Conservation (phyloP, 257 asterid species). For the Haberlea rhodopensis region DNA sequence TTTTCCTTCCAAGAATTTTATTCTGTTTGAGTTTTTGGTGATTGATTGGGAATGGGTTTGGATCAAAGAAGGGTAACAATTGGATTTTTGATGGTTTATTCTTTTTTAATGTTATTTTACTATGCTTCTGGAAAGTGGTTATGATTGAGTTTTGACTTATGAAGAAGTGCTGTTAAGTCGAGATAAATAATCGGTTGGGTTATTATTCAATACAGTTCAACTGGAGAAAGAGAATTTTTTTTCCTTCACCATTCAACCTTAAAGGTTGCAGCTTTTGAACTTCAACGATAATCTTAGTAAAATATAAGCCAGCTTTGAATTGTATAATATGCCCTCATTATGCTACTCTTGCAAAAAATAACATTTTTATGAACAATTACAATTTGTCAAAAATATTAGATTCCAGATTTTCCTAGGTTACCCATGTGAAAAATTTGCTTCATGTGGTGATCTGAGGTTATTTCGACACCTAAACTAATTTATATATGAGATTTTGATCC, state of each 20-base stretch:
- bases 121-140: neutral
- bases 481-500: constrained; percentile 1
- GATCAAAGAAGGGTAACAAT: neutral
- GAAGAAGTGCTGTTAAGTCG: constrained; percentile 25
- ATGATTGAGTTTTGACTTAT: constrained; percentile 20
- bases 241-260: neutral
- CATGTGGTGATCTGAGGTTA: neutral
- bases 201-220: constrained; percentile 22
- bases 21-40: neutral
- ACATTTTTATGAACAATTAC: neutral
- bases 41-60: neutral
- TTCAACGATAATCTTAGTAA: constrained; percentile 1
- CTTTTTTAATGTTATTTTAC: constrained; percentile 4
- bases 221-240: constrained; percentile 6
- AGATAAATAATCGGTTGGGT: constrained; percentile 27
- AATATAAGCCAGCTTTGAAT: too few species aligned
- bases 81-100: too few species aligned
- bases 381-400: constrained; percentile 28
- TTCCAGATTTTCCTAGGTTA: constrained; percentile 11
- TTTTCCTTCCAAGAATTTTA: neutral
- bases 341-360: neutral
- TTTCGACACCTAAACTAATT: neutral
- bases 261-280: constrained; percentile 10
- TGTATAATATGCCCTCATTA: too few species aligned
- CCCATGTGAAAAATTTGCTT: constrained; percentile 5